Evolutionary conservation across 2,329 filamentous ascomycete genomes (phyloP).

Genomic region (Fusarium sp.): DNA sequence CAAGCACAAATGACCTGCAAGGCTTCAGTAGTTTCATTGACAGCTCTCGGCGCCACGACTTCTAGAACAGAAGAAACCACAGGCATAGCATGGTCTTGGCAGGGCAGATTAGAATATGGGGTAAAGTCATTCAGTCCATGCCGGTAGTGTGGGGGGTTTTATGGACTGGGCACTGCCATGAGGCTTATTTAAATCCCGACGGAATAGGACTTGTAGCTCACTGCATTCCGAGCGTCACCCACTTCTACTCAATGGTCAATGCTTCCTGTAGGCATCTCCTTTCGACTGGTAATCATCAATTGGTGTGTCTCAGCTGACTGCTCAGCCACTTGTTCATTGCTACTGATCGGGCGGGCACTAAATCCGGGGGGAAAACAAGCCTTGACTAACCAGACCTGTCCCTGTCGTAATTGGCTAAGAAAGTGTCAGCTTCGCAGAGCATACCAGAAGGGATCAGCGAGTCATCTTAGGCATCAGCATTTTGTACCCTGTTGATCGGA

Average conservation of each 20-base stretch:
- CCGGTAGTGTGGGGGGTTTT: constrained; percentile 7
- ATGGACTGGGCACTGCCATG: not conserved
- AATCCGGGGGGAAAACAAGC: not conserved
- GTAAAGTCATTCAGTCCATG: not conserved
- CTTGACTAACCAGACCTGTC: not conserved
- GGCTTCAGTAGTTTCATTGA: constrained; percentile 14
- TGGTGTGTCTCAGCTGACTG: constrained; percentile 23
- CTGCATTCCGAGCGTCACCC: not conserved
- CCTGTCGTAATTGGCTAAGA: not conserved
- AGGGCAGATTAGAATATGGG: not conserved
- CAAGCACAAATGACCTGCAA: constrained; percentile 65
- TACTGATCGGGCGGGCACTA: constrained; percentile 10
- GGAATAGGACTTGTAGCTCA: not conserved
- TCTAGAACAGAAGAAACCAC: not conserved
- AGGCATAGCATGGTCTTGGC: constrained; percentile 30
- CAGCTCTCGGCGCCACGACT: not conserved
- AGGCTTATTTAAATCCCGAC: not conserved
- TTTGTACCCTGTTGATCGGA: constrained; percentile 3
- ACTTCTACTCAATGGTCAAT: not conserved
- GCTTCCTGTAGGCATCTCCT: constrained; percentile 9
- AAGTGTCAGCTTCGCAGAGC: not conserved
- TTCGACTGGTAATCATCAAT: constrained; percentile 7
- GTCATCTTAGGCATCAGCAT: constrained; percentile 22
- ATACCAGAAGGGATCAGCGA: not conserved
- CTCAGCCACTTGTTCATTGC: constrained; percentile 21